Percentiles rank a stretch among this genome's conserved stretches.
Conservation (phyloP, 140 eudicot species). For the Senecio squalidus region DNA sequence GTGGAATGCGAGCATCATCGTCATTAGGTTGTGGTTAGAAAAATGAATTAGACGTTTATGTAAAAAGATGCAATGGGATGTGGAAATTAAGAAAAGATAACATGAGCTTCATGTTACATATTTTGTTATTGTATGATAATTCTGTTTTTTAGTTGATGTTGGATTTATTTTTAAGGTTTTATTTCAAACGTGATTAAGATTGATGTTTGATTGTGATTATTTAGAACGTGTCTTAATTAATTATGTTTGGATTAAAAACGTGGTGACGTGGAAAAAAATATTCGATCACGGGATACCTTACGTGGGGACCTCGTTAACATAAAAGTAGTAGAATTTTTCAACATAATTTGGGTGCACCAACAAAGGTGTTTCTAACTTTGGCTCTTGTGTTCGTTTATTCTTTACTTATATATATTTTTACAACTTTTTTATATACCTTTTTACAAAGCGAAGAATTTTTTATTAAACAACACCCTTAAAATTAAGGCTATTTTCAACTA, state of each 20-base stretch:
- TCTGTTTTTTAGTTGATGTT: constrained; percentile 7
- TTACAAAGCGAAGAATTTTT: too few species aligned
- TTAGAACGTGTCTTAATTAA: constrained; percentile 3
- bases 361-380: neutral
- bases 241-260: neutral
- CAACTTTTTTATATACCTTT: too few species aligned
- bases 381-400: neutral
- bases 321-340: constrained; percentile 2
- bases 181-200: neutral
- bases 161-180: constrained; percentile 2
- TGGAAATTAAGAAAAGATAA: neutral
- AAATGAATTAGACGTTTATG: constrained; percentile 10
- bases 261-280: neutral
- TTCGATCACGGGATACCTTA: constrained; percentile 16
- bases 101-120: constrained; percentile 46
- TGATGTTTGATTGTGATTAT: neutral
- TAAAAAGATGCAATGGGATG: too few species aligned
- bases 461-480: too few species aligned
- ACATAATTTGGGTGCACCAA: constrained; percentile 9
- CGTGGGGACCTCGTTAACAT: constrained; percentile 6
- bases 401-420: too few species aligned
- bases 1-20: constrained; percentile 77
- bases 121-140: constrained; percentile 21
- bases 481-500: too few species aligned
- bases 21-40: constrained; percentile 28